These are phyloP conservation scores for Coemansia sp. DNA, from an alignment of 192 early-diverging fungal genomes.

Conservation along the genomic window DNA sequence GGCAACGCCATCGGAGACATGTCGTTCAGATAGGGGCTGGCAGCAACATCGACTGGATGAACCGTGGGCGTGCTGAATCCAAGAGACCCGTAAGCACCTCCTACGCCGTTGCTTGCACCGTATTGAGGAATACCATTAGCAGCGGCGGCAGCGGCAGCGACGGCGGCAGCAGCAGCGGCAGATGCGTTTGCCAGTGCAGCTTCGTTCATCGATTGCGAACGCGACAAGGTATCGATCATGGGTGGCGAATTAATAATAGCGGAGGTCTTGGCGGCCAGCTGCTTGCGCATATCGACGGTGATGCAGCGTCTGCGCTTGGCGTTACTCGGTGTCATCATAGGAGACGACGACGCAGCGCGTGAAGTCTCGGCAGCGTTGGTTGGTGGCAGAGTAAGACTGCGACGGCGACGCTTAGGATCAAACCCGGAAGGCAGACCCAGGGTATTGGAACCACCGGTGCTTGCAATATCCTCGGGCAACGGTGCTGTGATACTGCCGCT, in stretches of 20 bases:
- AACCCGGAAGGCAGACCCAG: conserved; percentile 24
- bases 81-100: conserved; percentile 26
- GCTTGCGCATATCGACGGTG: conserved; percentile 48
- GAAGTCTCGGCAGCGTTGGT: background rate
- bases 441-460: background rate
- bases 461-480: conserved; percentile 7
- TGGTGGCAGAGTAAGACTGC: conserved; percentile 42
- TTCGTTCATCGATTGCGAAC: conserved; percentile 4
- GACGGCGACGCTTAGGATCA: conserved; percentile 32
- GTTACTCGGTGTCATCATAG: conserved; percentile 22
- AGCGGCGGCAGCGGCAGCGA: background rate
- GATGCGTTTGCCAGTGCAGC: background rate
- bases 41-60: conserved; percentile 12
- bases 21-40: conserved; percentile 30
- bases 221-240: background rate
- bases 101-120: background rate
- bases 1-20: conserved; percentile 37
- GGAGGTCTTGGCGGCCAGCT: conserved; percentile 42
- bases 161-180: background rate
- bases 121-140: background rate
- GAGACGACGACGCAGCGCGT: conserved; percentile 42
- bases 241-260: conserved; percentile 24
- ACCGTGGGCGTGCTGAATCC: conserved; percentile 16
- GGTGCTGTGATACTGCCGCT: conserved; percentile 27
- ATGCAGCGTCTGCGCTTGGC: conserved; percentile 51